Conservation (phyloP, 2,329 filamentous ascomycete species). For the Epicoccum sorghinum region DNA sequence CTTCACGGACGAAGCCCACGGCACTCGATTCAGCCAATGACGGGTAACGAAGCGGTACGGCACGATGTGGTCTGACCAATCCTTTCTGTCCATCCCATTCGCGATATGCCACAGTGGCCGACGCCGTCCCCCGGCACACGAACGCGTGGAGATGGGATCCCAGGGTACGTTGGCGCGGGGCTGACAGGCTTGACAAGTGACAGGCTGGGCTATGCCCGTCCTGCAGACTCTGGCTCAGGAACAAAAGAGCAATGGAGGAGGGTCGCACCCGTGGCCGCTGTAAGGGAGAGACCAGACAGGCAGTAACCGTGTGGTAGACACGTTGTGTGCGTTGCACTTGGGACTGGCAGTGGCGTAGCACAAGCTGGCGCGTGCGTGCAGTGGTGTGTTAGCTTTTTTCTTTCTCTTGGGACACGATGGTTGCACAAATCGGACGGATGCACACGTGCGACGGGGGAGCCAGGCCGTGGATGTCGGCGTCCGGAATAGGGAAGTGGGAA, state of each 20-base stretch:
- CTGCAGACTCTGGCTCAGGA: neutral
- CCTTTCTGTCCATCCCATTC: neutral
- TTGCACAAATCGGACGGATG: conserved; percentile 5
- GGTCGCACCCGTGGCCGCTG: conserved; percentile 10
- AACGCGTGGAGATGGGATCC: conserved; percentile 17
- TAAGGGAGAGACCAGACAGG: neutral
- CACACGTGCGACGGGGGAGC: conserved; percentile 4
- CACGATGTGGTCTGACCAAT: conserved; percentile 11
- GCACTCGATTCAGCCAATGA: conserved; percentile 5
- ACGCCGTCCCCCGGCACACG: neutral
- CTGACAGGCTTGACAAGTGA: conserved; percentile 8
- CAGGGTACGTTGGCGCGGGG: neutral
- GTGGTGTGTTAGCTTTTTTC: neutral
- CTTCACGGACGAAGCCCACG: conserved; percentile 4
- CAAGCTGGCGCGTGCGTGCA: neutral
- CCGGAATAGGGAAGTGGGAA: conserved; percentile 1
- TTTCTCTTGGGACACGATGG: conserved; percentile 1
- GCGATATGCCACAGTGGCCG: neutral
- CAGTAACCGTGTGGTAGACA: neutral
- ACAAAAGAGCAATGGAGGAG: neutral
- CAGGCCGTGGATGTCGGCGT: neutral
- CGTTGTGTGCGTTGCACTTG: conserved; percentile 6
- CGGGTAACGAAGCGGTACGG: conserved; percentile 17
- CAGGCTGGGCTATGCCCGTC: conserved; percentile 17
- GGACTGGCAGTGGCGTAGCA: conserved; percentile 4